Evolutionary conservation across 495 filamentous ascomycete genomes (phyloP).

Genomic region (Tuber calosporum): DNA sequence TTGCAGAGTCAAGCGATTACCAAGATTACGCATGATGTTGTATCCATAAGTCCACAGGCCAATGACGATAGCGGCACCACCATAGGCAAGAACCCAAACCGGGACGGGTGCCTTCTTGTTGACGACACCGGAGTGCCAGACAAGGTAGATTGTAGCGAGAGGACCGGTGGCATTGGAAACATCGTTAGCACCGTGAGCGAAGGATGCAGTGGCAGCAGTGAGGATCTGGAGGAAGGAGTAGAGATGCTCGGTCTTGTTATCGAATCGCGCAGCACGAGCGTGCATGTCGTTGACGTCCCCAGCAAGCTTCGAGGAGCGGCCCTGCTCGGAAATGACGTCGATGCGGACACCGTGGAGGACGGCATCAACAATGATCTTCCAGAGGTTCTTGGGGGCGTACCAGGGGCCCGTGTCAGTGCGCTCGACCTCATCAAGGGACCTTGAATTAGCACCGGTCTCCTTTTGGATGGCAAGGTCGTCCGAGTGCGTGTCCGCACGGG

Average conservation of each 20-base stretch:
- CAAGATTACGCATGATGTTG: constrained; percentile 62
- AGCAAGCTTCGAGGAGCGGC: constrained; percentile 47
- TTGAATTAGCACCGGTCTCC: constrained; percentile 21
- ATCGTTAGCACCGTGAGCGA: constrained; percentile 76
- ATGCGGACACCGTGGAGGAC: constrained; percentile 56
- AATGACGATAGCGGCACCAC: constrained; percentile 51
- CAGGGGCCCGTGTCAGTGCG: constrained; percentile 40
- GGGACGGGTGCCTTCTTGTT: constrained; percentile 52
- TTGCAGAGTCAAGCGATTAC: constrained; percentile 62
- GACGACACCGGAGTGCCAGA: constrained; percentile 54
- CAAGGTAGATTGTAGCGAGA: constrained; percentile 61
- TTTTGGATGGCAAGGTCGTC: constrained; percentile 20
- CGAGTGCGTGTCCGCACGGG: constrained; percentile 20
- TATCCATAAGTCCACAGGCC: constrained; percentile 67
- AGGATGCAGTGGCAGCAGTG: constrained; percentile 66
- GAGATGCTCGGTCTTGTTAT: constrained; percentile 68
- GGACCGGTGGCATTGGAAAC: constrained; percentile 70
- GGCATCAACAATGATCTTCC: constrained; percentile 46
- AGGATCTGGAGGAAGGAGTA: constrained; percentile 70
- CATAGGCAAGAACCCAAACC: constrained; percentile 61
- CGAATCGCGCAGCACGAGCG: constrained; percentile 58
- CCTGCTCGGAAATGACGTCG: constrained; percentile 51
- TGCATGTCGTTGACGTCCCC: constrained; percentile 54
- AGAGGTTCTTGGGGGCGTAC: constrained; percentile 45
- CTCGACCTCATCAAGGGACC: constrained; percentile 34